Evolutionary conservation across 2,329 filamentous ascomycete genomes (phyloP), one percentile per base, ranked within the genome.

Genomic region (Clonostachys chloroleuca): DNA sequence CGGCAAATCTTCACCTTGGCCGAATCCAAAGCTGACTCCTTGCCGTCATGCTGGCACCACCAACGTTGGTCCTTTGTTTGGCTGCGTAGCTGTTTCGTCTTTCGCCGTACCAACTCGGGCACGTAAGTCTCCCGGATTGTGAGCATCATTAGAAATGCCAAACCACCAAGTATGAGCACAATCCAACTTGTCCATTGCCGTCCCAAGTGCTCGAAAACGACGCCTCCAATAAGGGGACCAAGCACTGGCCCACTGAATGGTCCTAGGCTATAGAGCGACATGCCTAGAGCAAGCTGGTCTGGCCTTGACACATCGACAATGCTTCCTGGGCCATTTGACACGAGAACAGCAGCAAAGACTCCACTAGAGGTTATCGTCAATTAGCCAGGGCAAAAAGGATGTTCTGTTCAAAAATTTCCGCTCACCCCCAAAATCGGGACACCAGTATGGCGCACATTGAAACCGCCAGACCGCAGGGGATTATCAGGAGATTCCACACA

Each of bases 151-250:
- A 77, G 51, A 47, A 84, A 78, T 0, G 81, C 81, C 1, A 77
- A 72, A 1, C 80, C 88, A 1, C 80, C 78, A 10, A 89, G 74
- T 45, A 95, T 92, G 57, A 92, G 67, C 9, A 85, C 80, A 17
- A 94, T 75, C 87, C 89, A 95, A 59, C 88, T 87, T 36, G 85
- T 86, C 89, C 90, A 96, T 33, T 90, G 72, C 92, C 92, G 96
- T 12, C 89, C 90, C 3, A 94, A 70, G 52, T 86, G 83, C 63
- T 91, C 75, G 54, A 59, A 70, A 16, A 68, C 59, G 53, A 92
- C 92, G 0, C 89, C 89, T n/a, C 89, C 89, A 17, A 95, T 83
- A 54, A 95, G 95, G 0, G 90, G 91, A 18, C 65, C 60, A 43
- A 63, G 56, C 51, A 58, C 56, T 20, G 75, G 87, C 14, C 87